Percentiles rank a stretch among this genome's conserved stretches.
phyloP scores from a whole-genome alignment of 2,329 filamentous ascomycete species.

The Blumeria graminis region DNA sequence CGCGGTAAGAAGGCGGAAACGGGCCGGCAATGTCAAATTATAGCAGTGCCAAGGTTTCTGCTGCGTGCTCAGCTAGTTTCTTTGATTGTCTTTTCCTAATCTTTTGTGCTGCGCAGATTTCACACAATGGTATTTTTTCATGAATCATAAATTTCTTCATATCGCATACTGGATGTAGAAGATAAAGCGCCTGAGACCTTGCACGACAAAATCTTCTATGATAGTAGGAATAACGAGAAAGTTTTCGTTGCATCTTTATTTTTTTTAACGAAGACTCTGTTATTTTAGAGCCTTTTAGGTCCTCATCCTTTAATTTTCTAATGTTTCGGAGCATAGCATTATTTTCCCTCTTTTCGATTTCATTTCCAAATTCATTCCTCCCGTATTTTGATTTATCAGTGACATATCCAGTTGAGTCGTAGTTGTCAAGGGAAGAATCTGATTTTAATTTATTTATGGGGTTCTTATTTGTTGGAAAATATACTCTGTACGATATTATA shows the following conservation, averaged over 20 bases:
- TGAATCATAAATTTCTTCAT: conserved; percentile 1
- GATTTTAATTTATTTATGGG: too few relatives aligned
- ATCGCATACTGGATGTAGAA: not conserved
- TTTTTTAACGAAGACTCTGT: not conserved
- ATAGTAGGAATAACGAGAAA: not conserved
- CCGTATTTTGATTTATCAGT: not conserved
- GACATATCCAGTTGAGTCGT: not conserved
- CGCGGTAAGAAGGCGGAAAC: too few relatives aligned
- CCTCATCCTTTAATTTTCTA: not conserved
- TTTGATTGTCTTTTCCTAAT: too few relatives aligned
- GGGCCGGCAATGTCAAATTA: too few relatives aligned
- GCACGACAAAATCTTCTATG: not conserved
- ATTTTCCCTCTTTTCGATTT: not conserved
- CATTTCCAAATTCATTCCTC: not conserved
- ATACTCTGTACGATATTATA: too few relatives aligned
- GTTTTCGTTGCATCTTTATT: not conserved
- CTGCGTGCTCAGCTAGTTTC: too few relatives aligned
- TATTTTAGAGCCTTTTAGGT: not conserved
- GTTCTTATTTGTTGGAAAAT: too few relatives aligned
- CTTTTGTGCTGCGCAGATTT: too few relatives aligned
- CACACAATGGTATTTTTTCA: too few relatives aligned
- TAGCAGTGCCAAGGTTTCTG: too few relatives aligned
- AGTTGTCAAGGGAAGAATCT: not conserved
- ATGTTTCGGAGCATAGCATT: not conserved
- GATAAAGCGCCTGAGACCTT: not conserved